phyloP scores from a whole-genome alignment of 78 protist genomes.

The Dictyostelium purpureum region DNA sequence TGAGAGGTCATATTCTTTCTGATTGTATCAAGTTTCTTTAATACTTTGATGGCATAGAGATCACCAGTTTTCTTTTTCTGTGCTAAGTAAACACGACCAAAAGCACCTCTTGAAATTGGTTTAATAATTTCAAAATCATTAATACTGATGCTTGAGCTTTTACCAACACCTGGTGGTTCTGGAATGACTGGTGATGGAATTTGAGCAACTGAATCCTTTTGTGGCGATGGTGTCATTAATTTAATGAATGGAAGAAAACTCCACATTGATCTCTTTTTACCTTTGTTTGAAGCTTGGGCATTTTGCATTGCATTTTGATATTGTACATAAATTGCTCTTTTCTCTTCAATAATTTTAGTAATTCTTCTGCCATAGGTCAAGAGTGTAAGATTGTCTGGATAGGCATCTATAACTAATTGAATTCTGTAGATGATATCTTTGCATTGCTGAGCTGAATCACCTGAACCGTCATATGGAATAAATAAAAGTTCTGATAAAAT shows the following conservation, averaged over 20 bases:
- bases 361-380: conserved; percentile 55
- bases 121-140: conserved; percentile 87
- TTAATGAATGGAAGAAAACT: conserved; percentile 66
- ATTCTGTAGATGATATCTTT: conserved; percentile 14
- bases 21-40: conserved; percentile 86
- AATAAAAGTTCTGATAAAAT: not conserved
- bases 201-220: not conserved
- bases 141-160: not conserved
- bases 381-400: conserved; percentile 11
- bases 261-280: conserved; percentile 73
- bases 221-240: conserved; percentile 8
- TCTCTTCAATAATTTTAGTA: conserved; percentile 52
- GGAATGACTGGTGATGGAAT: not conserved
- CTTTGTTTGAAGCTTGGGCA: not conserved
- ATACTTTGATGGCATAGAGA: conserved; percentile 90
- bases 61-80: conserved; percentile 88
- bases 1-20: conserved; percentile 86
- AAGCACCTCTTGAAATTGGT: conserved; percentile 91
- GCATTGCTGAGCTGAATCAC: conserved; percentile 19
- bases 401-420: not conserved
- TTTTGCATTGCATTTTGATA: conserved; percentile 29
- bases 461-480: conserved; percentile 30
- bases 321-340: conserved; percentile 48
- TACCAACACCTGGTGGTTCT: not conserved
- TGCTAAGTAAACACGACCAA: conserved; percentile 87